Base-by-base conservation (phyloP, 208 protist genomes). In the Crithidia sp. region DNA sequence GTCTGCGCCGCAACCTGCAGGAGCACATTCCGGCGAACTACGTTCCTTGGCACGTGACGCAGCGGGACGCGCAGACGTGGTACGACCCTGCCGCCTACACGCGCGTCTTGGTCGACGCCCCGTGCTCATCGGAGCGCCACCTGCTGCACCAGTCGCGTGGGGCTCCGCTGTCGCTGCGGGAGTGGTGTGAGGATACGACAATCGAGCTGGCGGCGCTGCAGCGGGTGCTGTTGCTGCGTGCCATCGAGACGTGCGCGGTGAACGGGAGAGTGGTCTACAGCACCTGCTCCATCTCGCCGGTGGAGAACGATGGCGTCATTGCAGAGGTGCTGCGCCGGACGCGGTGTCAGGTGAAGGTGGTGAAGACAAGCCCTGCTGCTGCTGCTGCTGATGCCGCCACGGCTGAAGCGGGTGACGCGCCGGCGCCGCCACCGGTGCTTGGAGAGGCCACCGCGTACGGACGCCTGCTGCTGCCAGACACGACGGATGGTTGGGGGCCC, bases 91-190 rank as follows among this genome's bases (percentile, higher is more conserved):
- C 66, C 4, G 71, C 79, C 37, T 97, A 87, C 80, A 81, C 86
- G 50, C 82, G 88, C 14, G 86, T 99, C 40, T 78, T 99, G 3
- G 84, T 95, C 53, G 96, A 99, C 61, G 94, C 95, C 45, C 95
- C 95, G 28, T 99, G 97, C 84, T 92, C 82, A 16, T 95, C 87
- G 8, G 96, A 98, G 78, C 94, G 95, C 37, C 95, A 96, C 43
- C 71, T 98, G 37, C 70, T 98, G 14, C 93, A 97, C 65, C 83
- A 88, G 65, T 52, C 77, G 40, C 75, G 72, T 14, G 78, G 67
- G 16, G 82, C 65, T 9, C 60, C 82, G 36, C 77, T 87, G 6
- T 77, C 74, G 36, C 37, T 63, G 6, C 67, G 88, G 2, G 87
- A 95, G 71, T 94, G 87, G 83, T 76, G 72, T 4, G 54, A 81